A percentile compares a stretch with the other conserved stretches of the same genome.
phyloP scores from a whole-genome alignment of 345 rosid genomes.

The Rhodamnia argentea region DNA sequence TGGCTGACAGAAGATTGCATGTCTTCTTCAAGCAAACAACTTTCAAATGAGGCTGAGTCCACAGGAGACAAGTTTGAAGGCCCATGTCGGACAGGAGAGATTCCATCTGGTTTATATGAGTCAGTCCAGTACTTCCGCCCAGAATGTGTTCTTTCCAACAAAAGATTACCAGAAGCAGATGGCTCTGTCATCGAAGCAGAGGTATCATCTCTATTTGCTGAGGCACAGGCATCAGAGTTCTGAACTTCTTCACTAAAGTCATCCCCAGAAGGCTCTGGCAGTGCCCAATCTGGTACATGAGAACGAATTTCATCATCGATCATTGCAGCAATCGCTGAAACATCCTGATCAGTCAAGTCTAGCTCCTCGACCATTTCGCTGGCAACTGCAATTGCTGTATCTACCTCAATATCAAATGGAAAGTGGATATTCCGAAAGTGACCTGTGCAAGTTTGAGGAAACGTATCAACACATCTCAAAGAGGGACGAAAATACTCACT shows the following conservation, averaged over 20 bases:
- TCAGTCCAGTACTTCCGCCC: conserved; percentile 85
- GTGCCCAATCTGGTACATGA: conserved; percentile 63
- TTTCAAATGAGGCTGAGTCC: background rate
- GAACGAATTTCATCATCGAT: conserved; percentile 69
- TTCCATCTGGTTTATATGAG: conserved; percentile 43
- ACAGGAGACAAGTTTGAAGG: conserved; percentile 12
- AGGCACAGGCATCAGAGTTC: conserved; percentile 6
- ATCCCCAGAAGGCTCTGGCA: conserved; percentile 15
- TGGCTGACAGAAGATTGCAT: conserved; percentile 6
- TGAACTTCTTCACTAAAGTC: conserved; percentile 1
- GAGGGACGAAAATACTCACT: background rate
- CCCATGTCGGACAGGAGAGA: conserved; percentile 26
- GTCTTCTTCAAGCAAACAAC: conserved; percentile 4
- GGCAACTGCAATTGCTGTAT: conserved; percentile 81
- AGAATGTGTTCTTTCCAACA: conserved; percentile 70
- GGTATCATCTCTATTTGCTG: conserved; percentile 12
- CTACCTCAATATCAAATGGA: conserved; percentile 82
- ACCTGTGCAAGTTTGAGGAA: conserved; percentile 26
- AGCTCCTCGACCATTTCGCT: conserved; percentile 94
- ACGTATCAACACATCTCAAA: background rate
- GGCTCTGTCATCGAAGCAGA: conserved; percentile 10
- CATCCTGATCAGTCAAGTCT: conserved; percentile 87
- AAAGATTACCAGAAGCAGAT: conserved; percentile 26
- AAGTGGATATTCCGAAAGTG: conserved; percentile 84
- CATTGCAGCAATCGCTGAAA: conserved; percentile 60